These are phyloP conservation scores for Phaseolus coccineus DNA, from an alignment of 331 rosid species.

Conservation along the genomic window DNA sequence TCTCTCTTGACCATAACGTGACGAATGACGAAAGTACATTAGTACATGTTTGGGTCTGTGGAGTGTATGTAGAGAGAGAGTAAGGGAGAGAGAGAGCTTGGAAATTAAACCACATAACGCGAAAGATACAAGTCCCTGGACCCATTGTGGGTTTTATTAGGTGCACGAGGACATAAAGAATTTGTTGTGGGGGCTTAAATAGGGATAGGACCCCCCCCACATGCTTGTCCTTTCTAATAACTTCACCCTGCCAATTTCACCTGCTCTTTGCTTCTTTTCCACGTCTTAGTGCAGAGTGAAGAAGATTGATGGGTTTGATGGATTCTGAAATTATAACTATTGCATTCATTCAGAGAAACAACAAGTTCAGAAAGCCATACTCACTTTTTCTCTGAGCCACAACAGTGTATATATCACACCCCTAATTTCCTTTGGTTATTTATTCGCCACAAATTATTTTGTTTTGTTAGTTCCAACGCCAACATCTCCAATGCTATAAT, in stretches of 20 bases:
- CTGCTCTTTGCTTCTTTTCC: slow-evolving; percentile 65
- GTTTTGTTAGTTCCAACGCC: slow-evolving; percentile 29
- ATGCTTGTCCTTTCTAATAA: slow-evolving; percentile 54
- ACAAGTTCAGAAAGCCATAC: slow-evolving; percentile 50
- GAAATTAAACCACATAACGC: slow-evolving; percentile 44
- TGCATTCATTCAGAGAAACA: slow-evolving; percentile 47
- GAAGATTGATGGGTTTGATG: slow-evolving; percentile 57
- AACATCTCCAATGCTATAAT: neutral
- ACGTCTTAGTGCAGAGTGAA: slow-evolving; percentile 56
- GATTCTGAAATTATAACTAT: slow-evolving; percentile 52
- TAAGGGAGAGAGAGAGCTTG: neutral
- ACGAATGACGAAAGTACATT: slow-evolving; percentile 43
- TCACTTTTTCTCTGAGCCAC: slow-evolving; percentile 46
- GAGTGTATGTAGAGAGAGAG: slow-evolving; percentile 7
- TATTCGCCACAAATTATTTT: neutral
- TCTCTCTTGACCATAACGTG: slow-evolving; percentile 46
- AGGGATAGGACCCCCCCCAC: slow-evolving; percentile 53
- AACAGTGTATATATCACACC: slow-evolving; percentile 37
- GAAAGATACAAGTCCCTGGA: slow-evolving; percentile 46
- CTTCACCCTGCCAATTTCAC: slow-evolving; percentile 50
- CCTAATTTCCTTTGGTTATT: slow-evolving; percentile 29
- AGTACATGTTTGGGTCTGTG: slow-evolving; percentile 37
- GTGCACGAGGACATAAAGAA: slow-evolving; percentile 49
- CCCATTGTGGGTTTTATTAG: slow-evolving; percentile 36
- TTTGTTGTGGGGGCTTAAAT: slow-evolving; percentile 44